Base-by-base conservation (phyloP, 148 eudicot genomes). In the Chenopodium berlandieri region DNA sequence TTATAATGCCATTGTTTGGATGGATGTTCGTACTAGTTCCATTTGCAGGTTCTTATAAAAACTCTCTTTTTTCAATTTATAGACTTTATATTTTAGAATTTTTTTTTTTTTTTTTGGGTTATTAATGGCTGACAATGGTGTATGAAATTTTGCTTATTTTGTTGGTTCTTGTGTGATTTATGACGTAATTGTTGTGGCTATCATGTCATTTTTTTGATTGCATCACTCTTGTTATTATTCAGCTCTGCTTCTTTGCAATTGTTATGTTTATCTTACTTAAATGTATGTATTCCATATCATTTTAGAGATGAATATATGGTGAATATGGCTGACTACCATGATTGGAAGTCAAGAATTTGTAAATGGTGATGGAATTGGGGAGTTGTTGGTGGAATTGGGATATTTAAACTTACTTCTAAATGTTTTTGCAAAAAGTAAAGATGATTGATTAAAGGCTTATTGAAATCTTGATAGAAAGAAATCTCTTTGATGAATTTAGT, bases 1-100 rank as follows among this genome's bases (percentile, higher is more conserved):
- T 71, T 77, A 94, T 60, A 92, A 94, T 44, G 99, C 99, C 83
- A 91, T 96, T 82, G 98, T 94, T 86, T 94, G 99, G 99, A 96
- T 96, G 99, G 99, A 96, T 88, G 93, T 81, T 71, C 98, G 99
- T 31, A 96, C 99, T 75, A 96, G 91, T 80, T 89, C 95, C 67
- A 84, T 96, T 81, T 96, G 99, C 97, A 96, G 99, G 99, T 96
- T 81, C 7, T 69, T 52, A 58, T 71, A n/a, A 56, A 54, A 37
- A 56, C 17, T 19, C 22, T 63, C 32, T 54, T 22, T 64, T 9
- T 47, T 8, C 9, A 2, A 9, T 71, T 27, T 54, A 0, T 9
- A 10, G 14, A 11, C 17, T 85, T 60, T 60, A n/a, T 60, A 17
- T 23, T 34, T 70, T 68, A 17, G 10, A 64, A 1, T 34, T 69